Evolutionary conservation across 108 stramenopile species (phyloP).

Genomic region (Skeletonema marinoi): DNA sequence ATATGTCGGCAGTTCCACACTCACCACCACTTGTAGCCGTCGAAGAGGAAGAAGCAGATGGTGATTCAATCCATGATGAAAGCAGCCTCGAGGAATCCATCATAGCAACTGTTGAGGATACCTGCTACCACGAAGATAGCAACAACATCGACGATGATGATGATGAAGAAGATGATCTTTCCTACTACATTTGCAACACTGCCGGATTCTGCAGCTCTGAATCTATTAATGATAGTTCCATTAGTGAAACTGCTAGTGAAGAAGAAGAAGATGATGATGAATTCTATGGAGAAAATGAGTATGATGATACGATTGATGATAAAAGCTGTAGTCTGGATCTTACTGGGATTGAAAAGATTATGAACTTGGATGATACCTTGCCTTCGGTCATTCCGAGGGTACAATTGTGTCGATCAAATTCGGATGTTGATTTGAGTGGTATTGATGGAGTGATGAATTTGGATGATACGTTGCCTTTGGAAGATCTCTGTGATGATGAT

Average conservation of each 20-base stretch:
- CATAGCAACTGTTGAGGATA: not conserved
- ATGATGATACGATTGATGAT: not conserved
- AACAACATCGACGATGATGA: not conserved
- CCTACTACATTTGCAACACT: constrained; percentile 1
- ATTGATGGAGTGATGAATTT: not conserved
- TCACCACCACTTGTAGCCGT: not conserved
- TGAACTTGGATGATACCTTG: not conserved
- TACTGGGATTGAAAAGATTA: not conserved
- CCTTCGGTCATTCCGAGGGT: not conserved
- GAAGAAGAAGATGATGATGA: not conserved
- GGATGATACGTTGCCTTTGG: not conserved
- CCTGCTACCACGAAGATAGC: not conserved
- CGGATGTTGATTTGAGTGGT: constrained; percentile 4
- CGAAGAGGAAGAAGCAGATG: not conserved
- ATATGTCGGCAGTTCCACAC: not conserved
- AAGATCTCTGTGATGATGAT: not conserved
- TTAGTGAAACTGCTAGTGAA: constrained; percentile 18
- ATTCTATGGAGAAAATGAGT: not conserved
- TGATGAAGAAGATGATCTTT: not conserved
- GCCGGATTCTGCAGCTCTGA: constrained; percentile 2
- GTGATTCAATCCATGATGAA: too few species aligned
- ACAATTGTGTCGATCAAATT: not conserved
- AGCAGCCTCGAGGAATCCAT: not conserved
- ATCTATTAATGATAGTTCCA: constrained; percentile 1
- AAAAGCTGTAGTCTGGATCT: not conserved